These are phyloP conservation scores for Aspergillus homomorphus DNA, from an alignment of 495 filamentous ascomycete genomes.

Conservation along the genomic window DNA sequence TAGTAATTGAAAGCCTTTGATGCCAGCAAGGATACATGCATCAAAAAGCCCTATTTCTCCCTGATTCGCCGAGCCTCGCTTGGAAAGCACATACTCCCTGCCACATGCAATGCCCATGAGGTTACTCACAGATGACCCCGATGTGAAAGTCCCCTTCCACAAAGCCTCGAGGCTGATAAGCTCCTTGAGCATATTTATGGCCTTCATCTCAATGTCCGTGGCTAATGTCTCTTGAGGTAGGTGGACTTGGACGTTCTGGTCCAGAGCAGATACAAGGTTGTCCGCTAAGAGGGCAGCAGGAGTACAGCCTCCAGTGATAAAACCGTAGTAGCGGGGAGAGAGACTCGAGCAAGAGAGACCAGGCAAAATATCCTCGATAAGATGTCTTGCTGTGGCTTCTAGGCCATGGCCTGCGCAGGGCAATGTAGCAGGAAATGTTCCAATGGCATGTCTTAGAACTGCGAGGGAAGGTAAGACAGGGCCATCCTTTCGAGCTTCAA, in stretches of 20 bases:
- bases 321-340: conserved; percentile 1
- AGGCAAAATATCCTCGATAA: conserved; percentile 1
- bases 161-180: background rate
- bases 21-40: too few species aligned
- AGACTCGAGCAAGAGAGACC: background rate
- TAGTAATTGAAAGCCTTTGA: too few species aligned
- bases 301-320: background rate
- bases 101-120: background rate
- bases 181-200: background rate
- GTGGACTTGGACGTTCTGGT: background rate
- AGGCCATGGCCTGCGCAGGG: too few species aligned
- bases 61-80: background rate
- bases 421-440: too few species aligned
- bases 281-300: background rate
- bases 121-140: conserved; percentile 1
- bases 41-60: too few species aligned
- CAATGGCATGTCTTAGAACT: too few species aligned
- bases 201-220: background rate
- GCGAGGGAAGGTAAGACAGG: too few species aligned
- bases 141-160: background rate
- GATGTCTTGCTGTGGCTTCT: background rate
- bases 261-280: background rate
- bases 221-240: background rate
- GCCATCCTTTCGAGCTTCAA: too few species aligned
- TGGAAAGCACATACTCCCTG: background rate